These are phyloP conservation scores for Ambrosia hybrid DNA, from an alignment of 140 eudicot species.

Conservation along the genomic window DNA sequence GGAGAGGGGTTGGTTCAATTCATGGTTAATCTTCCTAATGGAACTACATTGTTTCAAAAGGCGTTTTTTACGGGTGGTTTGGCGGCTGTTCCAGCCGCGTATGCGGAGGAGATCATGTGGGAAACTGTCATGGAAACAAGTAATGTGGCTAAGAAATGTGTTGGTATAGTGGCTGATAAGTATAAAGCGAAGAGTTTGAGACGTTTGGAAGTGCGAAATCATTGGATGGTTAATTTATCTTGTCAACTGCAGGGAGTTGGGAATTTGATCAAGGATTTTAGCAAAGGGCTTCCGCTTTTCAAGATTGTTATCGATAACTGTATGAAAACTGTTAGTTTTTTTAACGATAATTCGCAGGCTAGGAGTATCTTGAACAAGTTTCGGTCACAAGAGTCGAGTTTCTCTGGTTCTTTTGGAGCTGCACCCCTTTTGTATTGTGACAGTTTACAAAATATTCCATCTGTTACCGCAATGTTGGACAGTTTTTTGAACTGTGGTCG, in stretches of 20 bases:
- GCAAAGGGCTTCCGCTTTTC: constrained; percentile 64
- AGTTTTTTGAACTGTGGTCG: constrained; percentile 52
- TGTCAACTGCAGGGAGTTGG: constrained; percentile 68
- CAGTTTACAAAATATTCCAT: constrained; percentile 34
- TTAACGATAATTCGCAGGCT: constrained; percentile 60
- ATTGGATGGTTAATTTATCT: constrained; percentile 80
- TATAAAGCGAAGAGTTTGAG: constrained; percentile 63
- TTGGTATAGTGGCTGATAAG: constrained; percentile 77
- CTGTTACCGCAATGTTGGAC: constrained; percentile 61
- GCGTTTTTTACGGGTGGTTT: constrained; percentile 33
- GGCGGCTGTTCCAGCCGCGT: constrained; percentile 44
- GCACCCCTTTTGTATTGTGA: constrained; percentile 43
- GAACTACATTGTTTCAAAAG: constrained; percentile 63
- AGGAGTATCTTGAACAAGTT: constrained; percentile 54
- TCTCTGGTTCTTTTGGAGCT: constrained; percentile 47
- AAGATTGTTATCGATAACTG: constrained; percentile 55
- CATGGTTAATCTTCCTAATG: constrained; percentile 80
- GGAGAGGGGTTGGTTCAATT: constrained; percentile 59
- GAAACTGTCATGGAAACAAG: constrained; percentile 56
- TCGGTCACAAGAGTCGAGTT: constrained; percentile 46
- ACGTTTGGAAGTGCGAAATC: constrained; percentile 59
- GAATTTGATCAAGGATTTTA: constrained; percentile 67
- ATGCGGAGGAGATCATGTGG: constrained; percentile 78
- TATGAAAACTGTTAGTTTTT: constrained; percentile 47
- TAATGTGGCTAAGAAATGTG: constrained; percentile 57